Evolutionary conservation across 352 stramenopile species (phyloP).

Genomic region (Globisporangium perplexum): DNA sequence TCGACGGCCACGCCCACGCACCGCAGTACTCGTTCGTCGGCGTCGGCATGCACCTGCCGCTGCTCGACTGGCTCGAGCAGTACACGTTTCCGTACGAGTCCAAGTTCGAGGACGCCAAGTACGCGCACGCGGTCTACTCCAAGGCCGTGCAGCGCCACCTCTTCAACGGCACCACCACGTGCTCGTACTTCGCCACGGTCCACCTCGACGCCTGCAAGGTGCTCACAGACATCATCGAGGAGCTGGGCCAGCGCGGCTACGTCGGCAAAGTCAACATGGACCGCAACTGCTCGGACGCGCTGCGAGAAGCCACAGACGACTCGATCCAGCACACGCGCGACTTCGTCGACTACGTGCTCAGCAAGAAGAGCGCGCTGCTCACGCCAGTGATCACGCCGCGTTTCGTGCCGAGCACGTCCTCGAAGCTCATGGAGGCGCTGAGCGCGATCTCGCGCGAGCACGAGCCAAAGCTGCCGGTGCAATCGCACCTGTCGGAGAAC

Average conservation of each 20-base stretch:
- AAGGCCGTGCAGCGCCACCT: conserved; percentile 86
- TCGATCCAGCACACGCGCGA: conserved; percentile 79
- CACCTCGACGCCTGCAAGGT: conserved; percentile 89
- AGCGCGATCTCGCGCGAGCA: conserved; percentile 77
- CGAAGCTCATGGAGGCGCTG: conserved; percentile 79
- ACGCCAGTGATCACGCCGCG: conserved; percentile 91
- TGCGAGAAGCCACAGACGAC: conserved; percentile 83
- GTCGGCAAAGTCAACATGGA: conserved; percentile 97
- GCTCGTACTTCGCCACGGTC: conserved; percentile 92
- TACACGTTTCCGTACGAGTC: conserved; percentile 94
- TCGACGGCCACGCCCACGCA: conserved; percentile 93
- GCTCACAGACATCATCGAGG: conserved; percentile 82
- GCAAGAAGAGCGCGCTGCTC: conserved; percentile 65
- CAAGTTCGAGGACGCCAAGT: conserved; percentile 59
- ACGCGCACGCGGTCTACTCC: conserved; percentile 82
- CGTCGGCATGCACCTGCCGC: conserved; percentile 90
- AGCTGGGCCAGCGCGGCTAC: conserved; percentile 86
- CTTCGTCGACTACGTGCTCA: conserved; percentile 86
- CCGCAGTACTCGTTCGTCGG: conserved; percentile 93
- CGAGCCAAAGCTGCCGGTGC: conserved; percentile 68
- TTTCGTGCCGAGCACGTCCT: conserved; percentile 89
- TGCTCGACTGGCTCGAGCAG: conserved; percentile 92
- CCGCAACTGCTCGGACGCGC: conserved; percentile 77
- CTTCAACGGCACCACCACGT: conserved; percentile 90
- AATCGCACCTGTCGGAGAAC: conserved; percentile 92